These are phyloP conservation scores for Colletotrichum eleusines DNA, from an alignment of 2,329 filamentous ascomycete species.

Conservation along the genomic window DNA sequence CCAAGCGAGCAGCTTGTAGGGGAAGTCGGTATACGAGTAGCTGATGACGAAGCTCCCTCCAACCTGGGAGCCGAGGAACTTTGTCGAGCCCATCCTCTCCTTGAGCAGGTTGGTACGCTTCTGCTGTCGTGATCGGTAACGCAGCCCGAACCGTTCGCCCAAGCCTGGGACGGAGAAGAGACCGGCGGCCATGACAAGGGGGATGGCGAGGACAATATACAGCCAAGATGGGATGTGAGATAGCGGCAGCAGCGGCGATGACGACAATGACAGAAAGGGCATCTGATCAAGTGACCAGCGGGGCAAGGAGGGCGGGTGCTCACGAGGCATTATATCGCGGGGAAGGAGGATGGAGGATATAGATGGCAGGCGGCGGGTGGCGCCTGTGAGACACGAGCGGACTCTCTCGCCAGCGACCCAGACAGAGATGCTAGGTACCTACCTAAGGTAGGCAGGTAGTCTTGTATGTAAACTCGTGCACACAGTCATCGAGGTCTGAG, in stretches of 20 bases:
- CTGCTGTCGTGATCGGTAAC: constrained; percentile 25
- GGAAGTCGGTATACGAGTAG: constrained; percentile 71
- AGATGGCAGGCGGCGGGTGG: constrained; percentile 27
- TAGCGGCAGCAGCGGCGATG: background rate
- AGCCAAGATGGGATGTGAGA: background rate
- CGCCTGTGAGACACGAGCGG: constrained; percentile 27
- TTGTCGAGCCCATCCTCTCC: constrained; percentile 50
- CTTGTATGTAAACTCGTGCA: no score
- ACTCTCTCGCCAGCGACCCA: constrained; percentile 10
- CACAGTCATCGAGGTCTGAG: background rate
- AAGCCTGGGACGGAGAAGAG: constrained; percentile 28
- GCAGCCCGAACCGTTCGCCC: constrained; percentile 18
- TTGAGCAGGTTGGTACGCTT: constrained; percentile 27
- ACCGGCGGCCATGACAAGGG: constrained; percentile 29
- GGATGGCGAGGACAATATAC: constrained; percentile 18
- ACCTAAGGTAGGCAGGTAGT: no score
- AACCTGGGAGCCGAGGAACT: constrained; percentile 70
- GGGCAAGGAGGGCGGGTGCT: constrained; percentile 22
- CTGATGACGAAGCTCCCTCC: constrained; percentile 69
- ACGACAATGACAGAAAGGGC: constrained; percentile 29
- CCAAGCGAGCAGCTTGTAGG: constrained; percentile 62
- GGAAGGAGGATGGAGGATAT: constrained; percentile 12
- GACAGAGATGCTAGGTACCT: constrained; percentile 12
- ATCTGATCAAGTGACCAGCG: constrained; percentile 39
- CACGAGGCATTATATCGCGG: constrained; percentile 40